Percentiles rank a stretch among this genome's conserved stretches.
These are phyloP conservation scores for Pythium biforme DNA, from an alignment of 352 stramenopile species.

Conservation along the genomic window DNA sequence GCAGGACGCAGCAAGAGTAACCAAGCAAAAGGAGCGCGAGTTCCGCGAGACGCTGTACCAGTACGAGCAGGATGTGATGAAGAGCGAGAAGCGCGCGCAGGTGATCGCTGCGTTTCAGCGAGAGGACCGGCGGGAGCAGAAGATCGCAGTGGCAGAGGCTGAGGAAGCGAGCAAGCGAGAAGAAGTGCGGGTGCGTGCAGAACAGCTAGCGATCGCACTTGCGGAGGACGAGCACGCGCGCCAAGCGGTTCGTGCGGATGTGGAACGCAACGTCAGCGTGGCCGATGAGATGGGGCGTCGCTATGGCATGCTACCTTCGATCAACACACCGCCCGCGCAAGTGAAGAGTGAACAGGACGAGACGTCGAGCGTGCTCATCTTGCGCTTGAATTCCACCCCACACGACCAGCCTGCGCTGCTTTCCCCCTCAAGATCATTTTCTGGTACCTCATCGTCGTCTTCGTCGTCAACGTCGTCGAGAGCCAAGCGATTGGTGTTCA, in stretches of 20 bases:
- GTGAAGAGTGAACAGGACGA: conserved; percentile 46
- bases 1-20: conserved; percentile 41
- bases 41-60: conserved; percentile 42
- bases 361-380: conserved; percentile 43
- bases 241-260: background rate
- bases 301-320: conserved; percentile 52
- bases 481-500: conserved; percentile 62
- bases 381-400: conserved; percentile 39
- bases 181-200: background rate
- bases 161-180: conserved; percentile 7
- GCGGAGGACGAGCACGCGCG: conserved; percentile 6
- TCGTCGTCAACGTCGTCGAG: background rate
- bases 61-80: conserved; percentile 41
- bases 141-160: conserved; percentile 7
- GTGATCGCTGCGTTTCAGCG: conserved; percentile 49
- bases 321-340: conserved; percentile 36
- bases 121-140: conserved; percentile 34
- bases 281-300: conserved; percentile 47
- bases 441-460: background rate
- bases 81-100: conserved; percentile 43
- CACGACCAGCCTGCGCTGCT: background rate
- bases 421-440: background rate
- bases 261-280: conserved; percentile 36
- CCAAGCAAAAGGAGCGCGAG: conserved; percentile 49
- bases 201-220: conserved; percentile 1